A percentile compares a stretch with the other conserved stretches of the same genome.
phyloP scores from a whole-genome alignment of 257 asterid genomes.

The Fraxinus pennsylvanica region DNA sequence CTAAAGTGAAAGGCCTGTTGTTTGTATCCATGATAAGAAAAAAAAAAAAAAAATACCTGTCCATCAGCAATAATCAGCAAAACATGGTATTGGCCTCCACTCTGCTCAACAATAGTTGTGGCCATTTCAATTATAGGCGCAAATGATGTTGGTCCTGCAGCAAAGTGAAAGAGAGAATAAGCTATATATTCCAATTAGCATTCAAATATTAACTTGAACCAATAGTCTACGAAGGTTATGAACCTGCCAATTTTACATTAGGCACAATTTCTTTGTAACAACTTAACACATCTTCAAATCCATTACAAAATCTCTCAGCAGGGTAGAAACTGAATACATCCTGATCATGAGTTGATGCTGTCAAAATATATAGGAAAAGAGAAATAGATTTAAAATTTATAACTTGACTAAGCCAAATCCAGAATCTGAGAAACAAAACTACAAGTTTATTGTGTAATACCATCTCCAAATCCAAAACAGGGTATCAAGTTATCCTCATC shows the following conservation, averaged over 20 bases:
- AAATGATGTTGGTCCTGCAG: slow-evolving; percentile 95
- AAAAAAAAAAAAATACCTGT: slow-evolving; percentile 51
- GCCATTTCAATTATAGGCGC: slow-evolving; percentile 92
- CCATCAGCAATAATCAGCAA: slow-evolving; percentile 93
- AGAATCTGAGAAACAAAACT: slow-evolving; percentile 10
- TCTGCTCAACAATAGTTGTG: slow-evolving; percentile 82
- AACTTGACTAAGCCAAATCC: not conserved
- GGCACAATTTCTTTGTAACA: slow-evolving; percentile 79
- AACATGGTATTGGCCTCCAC: slow-evolving; percentile 92
- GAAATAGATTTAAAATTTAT: not conserved
- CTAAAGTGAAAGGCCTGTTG: slow-evolving; percentile 1
- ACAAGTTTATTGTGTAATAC: slow-evolving; percentile 37
- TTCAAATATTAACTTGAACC: slow-evolving; percentile 18
- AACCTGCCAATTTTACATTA: slow-evolving; percentile 77
- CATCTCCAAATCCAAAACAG: slow-evolving; percentile 95
- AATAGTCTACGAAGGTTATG: slow-evolving; percentile 13
- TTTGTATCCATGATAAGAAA: not conserved
- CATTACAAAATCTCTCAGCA: slow-evolving; percentile 68
- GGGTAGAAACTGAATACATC: slow-evolving; percentile 82
- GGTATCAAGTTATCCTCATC: slow-evolving; percentile 98
- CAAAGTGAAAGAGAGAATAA: slow-evolving; percentile 28
- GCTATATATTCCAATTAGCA: slow-evolving; percentile 4
- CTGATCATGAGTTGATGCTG: slow-evolving; percentile 90
- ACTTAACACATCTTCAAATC: slow-evolving; percentile 85
- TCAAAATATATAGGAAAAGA: slow-evolving; percentile 26